These are phyloP conservation scores for Quercus aquifolioides DNA, from an alignment of 306 rosid genomes.

Conservation along the genomic window DNA sequence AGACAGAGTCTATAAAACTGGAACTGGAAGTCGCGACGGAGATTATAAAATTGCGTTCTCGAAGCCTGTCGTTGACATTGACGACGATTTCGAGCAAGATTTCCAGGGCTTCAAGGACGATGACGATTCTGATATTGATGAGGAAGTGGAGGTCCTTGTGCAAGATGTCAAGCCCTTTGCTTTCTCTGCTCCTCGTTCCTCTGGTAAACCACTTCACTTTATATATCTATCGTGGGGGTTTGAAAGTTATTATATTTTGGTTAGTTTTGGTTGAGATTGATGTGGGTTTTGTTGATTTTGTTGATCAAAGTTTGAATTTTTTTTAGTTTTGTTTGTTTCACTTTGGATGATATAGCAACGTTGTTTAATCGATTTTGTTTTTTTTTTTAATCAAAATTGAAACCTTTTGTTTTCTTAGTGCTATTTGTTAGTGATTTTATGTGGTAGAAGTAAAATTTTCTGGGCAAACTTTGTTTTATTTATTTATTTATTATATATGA, in stretches of 20 bases:
- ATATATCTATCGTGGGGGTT: not conserved
- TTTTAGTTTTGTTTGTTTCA: not conserved
- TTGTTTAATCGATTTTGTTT: not conserved
- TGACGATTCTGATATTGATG: slow-evolving; percentile 61
- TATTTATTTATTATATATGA: not conserved
- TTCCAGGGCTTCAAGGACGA: slow-evolving; percentile 84
- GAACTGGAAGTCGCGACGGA: no score
- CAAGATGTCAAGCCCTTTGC: slow-evolving; percentile 47
- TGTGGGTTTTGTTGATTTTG: no score
- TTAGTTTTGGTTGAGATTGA: not conserved
- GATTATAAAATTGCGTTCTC: no score
- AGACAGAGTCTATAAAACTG: no score
- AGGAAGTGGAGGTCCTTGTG: slow-evolving; percentile 31
- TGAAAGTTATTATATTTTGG: no score
- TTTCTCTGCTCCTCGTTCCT: slow-evolving; percentile 19
- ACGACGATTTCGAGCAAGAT: slow-evolving; percentile 85
- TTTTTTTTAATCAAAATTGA: not conserved
- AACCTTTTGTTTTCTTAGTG: no score
- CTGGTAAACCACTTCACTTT: not conserved
- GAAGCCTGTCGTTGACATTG: slow-evolving; percentile 34
- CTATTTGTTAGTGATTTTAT: not conserved
- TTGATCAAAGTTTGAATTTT: not conserved
- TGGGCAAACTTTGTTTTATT: not conserved
- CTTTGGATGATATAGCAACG: no score
- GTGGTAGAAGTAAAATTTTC: not conserved